These are phyloP conservation scores for Cerioporus squamosus DNA, from an alignment of 1,284 basidiomycete genomes.

Conservation along the genomic window DNA sequence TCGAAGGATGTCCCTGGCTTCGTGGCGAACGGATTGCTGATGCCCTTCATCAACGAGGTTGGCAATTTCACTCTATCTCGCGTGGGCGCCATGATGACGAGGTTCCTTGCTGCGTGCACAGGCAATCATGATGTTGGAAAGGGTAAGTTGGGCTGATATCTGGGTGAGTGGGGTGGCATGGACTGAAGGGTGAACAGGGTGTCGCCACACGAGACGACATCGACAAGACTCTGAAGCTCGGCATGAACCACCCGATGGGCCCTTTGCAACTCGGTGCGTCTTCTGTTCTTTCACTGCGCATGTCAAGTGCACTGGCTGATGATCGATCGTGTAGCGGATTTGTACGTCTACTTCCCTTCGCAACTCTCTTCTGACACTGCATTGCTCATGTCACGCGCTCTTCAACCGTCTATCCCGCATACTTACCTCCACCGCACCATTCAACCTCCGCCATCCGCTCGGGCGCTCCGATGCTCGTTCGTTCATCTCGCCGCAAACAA, in stretches of 20 bases:
- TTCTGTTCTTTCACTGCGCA: not conserved
- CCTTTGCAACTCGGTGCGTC: conserved; percentile 77
- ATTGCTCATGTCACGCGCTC: no score
- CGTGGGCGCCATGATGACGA: not conserved
- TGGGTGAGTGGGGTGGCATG: not conserved
- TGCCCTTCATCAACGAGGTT: conserved; percentile 93
- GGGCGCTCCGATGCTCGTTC: not conserved
- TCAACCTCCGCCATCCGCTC: not conserved
- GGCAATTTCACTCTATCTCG: conserved; percentile 15
- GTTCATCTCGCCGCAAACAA: not conserved
- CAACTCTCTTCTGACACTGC: no score
- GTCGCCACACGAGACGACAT: conserved; percentile 93
- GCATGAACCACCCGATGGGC: conserved; percentile 98
- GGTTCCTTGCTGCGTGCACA: conserved; percentile 40
- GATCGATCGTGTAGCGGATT: conserved; percentile 60
- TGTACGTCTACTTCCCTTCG: conserved; percentile 51
- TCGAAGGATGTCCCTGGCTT: conserved; percentile 93
- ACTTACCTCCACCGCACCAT: not conserved
- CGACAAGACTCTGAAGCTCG: conserved; percentile 90
- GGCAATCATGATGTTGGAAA: conserved; percentile 93
- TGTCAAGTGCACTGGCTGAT: not conserved
- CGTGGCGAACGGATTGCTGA: conserved; percentile 85
- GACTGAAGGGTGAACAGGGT: conserved; percentile 51
- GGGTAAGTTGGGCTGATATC: conserved; percentile 46
- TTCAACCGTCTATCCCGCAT: not conserved